Percentiles rank a stretch among this genome's conserved stretches.
Conservation (phyloP, 2,329 filamentous ascomycete species). For the Fusarium coffeatum region DNA sequence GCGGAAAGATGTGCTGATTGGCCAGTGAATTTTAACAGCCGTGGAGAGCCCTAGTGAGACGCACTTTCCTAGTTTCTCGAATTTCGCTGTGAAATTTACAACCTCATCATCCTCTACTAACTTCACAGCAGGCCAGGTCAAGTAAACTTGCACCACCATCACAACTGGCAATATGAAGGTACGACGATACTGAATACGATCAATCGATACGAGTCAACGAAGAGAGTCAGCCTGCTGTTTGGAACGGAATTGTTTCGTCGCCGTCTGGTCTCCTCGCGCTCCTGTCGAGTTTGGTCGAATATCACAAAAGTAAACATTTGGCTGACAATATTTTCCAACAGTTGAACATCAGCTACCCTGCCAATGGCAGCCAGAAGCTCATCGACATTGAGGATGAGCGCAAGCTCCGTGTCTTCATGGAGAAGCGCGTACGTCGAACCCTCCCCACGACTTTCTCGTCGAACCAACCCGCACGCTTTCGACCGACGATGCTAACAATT, state of each 20-base stretch:
- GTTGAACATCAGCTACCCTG: slow-evolving; percentile 85
- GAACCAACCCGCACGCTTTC: slow-evolving; percentile 12
- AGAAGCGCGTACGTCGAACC: slow-evolving; percentile 81
- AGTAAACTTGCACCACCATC: slow-evolving; percentile 58
- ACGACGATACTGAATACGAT: slow-evolving; percentile 39
- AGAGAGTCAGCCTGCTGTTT: background rate
- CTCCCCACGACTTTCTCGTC: slow-evolving; percentile 21
- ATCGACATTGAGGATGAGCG: slow-evolving; percentile 99
- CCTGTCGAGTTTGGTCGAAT: slow-evolving; percentile 4
- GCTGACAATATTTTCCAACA: slow-evolving; percentile 53
- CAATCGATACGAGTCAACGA: slow-evolving; percentile 8
- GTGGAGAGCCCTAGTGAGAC: slow-evolving; percentile 56
- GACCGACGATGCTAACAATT: slow-evolving; percentile 50
- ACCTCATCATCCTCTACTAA: slow-evolving; percentile 50
- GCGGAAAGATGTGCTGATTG: slow-evolving; percentile 48
- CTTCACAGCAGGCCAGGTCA: slow-evolving; percentile 58
- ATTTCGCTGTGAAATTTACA: slow-evolving; percentile 53
- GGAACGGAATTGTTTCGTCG: background rate
- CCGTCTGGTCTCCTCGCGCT: background rate
- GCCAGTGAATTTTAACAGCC: slow-evolving; percentile 34
- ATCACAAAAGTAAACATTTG: slow-evolving; percentile 23
- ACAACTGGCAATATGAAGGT: slow-evolving; percentile 63
- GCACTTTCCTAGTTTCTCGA: slow-evolving; percentile 52
- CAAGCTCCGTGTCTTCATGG: slow-evolving; percentile 99
- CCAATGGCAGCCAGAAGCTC: slow-evolving; percentile 99